phyloP scores from a whole-genome alignment of 1,284 basidiomycete species.

The Ustilago bromivora region DNA sequence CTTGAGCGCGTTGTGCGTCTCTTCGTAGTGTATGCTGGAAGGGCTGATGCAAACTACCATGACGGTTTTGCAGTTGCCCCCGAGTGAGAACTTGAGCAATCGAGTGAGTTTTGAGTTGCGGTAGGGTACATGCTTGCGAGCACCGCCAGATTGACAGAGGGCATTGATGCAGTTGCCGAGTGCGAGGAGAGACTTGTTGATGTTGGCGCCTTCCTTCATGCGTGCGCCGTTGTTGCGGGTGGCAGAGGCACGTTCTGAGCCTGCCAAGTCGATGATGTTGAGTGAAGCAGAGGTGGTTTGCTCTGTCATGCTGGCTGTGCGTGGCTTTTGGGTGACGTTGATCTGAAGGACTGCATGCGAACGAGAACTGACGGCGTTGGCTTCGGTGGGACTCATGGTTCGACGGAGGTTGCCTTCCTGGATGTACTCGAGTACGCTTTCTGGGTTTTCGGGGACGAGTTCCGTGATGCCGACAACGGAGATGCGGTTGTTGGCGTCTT shows the following conservation, averaged over 20 bases:
- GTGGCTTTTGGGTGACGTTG: constrained; percentile 67
- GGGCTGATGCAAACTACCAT: constrained; percentile 70
- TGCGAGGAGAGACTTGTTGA: constrained; percentile 69
- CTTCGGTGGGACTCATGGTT: constrained; percentile 68
- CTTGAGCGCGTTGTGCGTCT: constrained; percentile 70
- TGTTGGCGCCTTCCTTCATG: constrained; percentile 70
- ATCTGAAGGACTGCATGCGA: constrained; percentile 69
- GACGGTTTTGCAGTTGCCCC: constrained; percentile 69
- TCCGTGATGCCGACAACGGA: constrained; percentile 69
- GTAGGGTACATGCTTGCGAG: constrained; percentile 63
- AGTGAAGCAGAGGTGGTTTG: constrained; percentile 67
- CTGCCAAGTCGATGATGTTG: constrained; percentile 69
- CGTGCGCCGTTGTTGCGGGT: constrained; percentile 68
- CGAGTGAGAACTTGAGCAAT: constrained; percentile 69
- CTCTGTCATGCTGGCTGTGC: constrained; percentile 62
- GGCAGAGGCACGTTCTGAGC: constrained; percentile 67
- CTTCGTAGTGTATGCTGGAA: constrained; percentile 68
- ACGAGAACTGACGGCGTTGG: constrained; percentile 67
- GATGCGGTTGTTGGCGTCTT: constrained; percentile 67
- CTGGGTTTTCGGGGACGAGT: constrained; percentile 62
- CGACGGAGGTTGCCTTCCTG: constrained; percentile 67
- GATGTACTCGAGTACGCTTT: constrained; percentile 66
- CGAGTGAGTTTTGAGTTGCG: constrained; percentile 69
- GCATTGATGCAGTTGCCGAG: constrained; percentile 70
- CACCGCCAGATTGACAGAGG: constrained; percentile 65